phyloP scores from a whole-genome alignment of 2,329 filamentous ascomycete genomes.

The Cadophora luteo-olivacea region DNA sequence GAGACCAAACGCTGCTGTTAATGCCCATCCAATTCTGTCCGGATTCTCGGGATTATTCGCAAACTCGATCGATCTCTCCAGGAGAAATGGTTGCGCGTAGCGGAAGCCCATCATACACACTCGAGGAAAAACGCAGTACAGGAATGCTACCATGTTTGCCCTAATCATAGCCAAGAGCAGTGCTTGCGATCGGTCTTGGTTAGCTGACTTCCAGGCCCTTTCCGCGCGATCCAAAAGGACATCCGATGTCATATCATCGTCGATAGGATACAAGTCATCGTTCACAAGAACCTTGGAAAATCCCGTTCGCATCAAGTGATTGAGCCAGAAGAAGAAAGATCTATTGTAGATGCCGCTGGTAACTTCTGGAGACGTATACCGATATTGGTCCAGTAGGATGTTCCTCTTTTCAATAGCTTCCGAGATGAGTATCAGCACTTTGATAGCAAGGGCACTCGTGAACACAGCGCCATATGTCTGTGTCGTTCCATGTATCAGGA shows the following conservation, averaged over 20 bases:
- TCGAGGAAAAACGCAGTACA: slow-evolving; percentile 34
- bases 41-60: slow-evolving; percentile 32
- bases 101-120: slow-evolving; percentile 36
- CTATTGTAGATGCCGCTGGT: slow-evolving; percentile 49
- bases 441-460: slow-evolving; percentile 47
- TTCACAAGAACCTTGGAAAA: slow-evolving; percentile 47
- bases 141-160: slow-evolving; percentile 31
- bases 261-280: slow-evolving; percentile 47
- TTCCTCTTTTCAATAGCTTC: slow-evolving; percentile 50
- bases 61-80: slow-evolving; percentile 35
- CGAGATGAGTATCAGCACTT: slow-evolving; percentile 43
- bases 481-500: slow-evolving; percentile 39
- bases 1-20: slow-evolving; percentile 43
- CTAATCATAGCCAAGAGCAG: slow-evolving; percentile 37
- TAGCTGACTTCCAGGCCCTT: slow-evolving; percentile 27
- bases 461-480: slow-evolving; percentile 46
- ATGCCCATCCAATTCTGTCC: slow-evolving; percentile 40
- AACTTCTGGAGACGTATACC: slow-evolving; percentile 47
- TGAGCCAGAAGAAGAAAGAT: slow-evolving; percentile 50
- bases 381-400: slow-evolving; percentile 43
- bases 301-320: slow-evolving; percentile 47
- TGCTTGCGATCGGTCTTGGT: slow-evolving; percentile 24
- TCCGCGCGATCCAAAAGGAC: slow-evolving; percentile 26
- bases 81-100: slow-evolving; percentile 41
- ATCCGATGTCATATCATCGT: slow-evolving; percentile 38